Conservation (phyloP, 148 eudicot species). For the Salicornia ramosissima region DNA sequence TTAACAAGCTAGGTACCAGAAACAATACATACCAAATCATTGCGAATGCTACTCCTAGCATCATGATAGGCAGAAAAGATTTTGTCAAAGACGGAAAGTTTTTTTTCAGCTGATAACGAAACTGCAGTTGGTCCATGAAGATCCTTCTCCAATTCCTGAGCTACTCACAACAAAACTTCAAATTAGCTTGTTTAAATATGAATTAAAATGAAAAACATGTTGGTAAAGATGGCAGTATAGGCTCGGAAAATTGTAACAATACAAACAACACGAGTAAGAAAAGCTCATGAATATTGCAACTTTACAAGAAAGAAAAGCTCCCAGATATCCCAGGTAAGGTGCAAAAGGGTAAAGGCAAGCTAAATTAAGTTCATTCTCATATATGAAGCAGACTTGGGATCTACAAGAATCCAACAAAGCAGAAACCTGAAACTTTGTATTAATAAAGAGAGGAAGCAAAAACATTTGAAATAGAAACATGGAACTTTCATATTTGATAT, state of each 20-base stretch:
- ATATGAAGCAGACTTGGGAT: background rate
- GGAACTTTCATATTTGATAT: conserved; percentile 5
- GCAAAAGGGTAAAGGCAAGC: no score
- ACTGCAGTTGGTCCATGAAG: conserved; percentile 59
- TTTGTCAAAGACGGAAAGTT: conserved; percentile 71
- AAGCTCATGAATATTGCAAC: no score
- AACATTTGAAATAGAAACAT: background rate
- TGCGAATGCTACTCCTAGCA: conserved; percentile 81
- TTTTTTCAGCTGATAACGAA: conserved; percentile 72
- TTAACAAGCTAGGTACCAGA: background rate
- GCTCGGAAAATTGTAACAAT: background rate
- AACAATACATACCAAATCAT: conserved; percentile 61
- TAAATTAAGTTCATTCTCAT: background rate
- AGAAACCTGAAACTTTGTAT: background rate
- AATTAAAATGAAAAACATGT: background rate
- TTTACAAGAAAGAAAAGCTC: no score
- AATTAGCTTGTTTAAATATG: no score
- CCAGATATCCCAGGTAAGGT: no score
- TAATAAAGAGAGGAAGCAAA: background rate
- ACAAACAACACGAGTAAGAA: no score
- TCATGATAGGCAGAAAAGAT: conserved; percentile 78
- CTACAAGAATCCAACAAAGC: background rate
- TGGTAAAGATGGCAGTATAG: background rate
- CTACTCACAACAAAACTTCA: conserved; percentile 39
- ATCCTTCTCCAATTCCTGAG: conserved; percentile 95